Evolutionary conservation across 352 stramenopile genomes (phyloP).

Genomic region (Thalassiosira pacifica): DNA sequence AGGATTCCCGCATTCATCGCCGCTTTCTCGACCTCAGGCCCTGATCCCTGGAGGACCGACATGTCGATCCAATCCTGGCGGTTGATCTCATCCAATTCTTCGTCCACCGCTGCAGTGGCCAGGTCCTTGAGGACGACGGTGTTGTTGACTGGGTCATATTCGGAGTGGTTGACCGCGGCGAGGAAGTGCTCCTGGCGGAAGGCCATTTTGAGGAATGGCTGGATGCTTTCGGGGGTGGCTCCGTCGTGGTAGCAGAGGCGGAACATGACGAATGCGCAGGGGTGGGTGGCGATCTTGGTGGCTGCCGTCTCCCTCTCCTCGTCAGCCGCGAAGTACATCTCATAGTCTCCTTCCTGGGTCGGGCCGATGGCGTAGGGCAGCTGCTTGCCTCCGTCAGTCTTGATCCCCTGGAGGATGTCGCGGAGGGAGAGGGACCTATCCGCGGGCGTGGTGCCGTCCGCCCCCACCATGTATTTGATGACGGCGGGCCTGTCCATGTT

Average conservation of each 20-base stretch:
- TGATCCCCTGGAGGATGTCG: background rate
- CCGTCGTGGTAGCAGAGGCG: background rate
- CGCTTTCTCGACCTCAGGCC: background rate
- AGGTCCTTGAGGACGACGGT: too few relatives aligned
- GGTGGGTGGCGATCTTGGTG: background rate
- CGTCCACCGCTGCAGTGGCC: too few relatives aligned
- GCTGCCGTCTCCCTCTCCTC: background rate
- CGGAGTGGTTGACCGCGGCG: too few relatives aligned
- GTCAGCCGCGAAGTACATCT: too few relatives aligned
- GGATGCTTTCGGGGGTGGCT: background rate
- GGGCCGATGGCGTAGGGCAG: background rate
- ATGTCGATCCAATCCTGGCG: background rate
- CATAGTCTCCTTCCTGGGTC: background rate
- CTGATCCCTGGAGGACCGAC: background rate
- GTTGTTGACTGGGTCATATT: background rate
- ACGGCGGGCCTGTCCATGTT: background rate
- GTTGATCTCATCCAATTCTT: background rate
- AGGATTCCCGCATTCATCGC: background rate
- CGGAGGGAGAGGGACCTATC: too few relatives aligned
- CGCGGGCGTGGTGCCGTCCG: background rate
- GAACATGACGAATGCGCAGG: background rate
- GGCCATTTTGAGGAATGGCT: background rate
- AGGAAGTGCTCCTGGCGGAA: too few relatives aligned
- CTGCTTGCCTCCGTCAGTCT: background rate
- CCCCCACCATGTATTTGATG: background rate